Conservation (phyloP, 495 filamentous ascomycete genomes). For the Corynascus novoguineensis region DNA sequence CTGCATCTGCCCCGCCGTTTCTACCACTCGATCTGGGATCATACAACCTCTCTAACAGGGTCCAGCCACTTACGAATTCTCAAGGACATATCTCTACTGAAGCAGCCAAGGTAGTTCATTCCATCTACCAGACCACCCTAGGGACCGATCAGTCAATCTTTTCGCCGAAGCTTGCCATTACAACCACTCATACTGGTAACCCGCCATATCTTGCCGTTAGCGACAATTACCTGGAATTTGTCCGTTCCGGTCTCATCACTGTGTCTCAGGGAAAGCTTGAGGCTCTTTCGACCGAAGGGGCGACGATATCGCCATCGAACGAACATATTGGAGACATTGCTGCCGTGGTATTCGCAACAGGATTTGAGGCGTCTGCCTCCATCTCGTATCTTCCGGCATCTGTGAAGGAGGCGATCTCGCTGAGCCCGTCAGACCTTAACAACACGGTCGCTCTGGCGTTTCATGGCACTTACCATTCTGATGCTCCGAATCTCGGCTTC, state of each 20-base stretch:
- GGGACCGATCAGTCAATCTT: constrained; percentile 60
- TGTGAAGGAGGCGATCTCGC: constrained; percentile 52
- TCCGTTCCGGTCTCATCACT: constrained; percentile 58
- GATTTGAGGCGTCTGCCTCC: constrained; percentile 59
- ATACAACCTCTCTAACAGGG: constrained; percentile 62
- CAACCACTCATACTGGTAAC: constrained; percentile 29
- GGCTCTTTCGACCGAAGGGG: constrained; percentile 27
- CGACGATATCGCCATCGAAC: constrained; percentile 32
- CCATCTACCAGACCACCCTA: constrained; percentile 49
- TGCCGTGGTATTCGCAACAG: constrained; percentile 69
- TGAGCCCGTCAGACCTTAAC: constrained; percentile 49
- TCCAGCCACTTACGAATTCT: constrained; percentile 50
- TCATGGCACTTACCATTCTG: constrained; percentile 55
- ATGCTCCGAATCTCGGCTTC: constrained; percentile 64
- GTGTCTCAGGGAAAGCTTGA: constrained; percentile 40
- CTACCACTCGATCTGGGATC: constrained; percentile 71
- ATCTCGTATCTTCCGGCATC: constrained; percentile 55
- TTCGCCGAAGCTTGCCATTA: constrained; percentile 36
- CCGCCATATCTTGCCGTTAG: constrained; percentile 63
- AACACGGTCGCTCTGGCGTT: constrained; percentile 66
- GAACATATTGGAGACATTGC: constrained; percentile 52
- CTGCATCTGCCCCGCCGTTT: constrained; percentile 51
- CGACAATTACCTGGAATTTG: constrained; percentile 66
- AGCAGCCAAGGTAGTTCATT: constrained; percentile 46
- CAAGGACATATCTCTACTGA: constrained; percentile 55